Evolutionary conservation across 805 yeast genomes (phyloP).

Genomic region (Yamadazyma philogaea): DNA sequence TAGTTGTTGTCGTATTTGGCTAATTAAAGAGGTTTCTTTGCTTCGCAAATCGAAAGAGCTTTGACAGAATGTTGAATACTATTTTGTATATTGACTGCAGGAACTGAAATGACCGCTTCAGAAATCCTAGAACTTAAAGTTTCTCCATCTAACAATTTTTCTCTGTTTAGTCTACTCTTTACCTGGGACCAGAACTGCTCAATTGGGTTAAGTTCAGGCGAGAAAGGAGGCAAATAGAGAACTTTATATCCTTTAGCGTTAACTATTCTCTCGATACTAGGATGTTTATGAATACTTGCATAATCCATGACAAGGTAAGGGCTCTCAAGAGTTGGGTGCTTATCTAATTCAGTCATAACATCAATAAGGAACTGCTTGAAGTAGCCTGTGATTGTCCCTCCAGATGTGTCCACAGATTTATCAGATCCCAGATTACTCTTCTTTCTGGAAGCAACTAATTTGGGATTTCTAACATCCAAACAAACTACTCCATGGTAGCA

Average conservation of each 20-base stretch:
- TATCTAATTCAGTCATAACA: conserved; percentile 9
- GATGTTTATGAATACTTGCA: conserved; percentile 14
- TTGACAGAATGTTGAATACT: conserved; percentile 5
- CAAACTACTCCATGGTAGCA: conserved; percentile 7
- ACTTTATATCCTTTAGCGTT: conserved; percentile 10
- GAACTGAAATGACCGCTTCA: conserved; percentile 9
- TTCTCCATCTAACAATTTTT: conserved; percentile 6
- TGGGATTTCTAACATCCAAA: conserved; percentile 1
- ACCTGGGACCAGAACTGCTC: conserved; percentile 15
- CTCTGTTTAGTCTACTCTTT: conserved; percentile 9
- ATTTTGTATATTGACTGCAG: conserved; percentile 6
- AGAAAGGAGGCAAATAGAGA: conserved; percentile 14
- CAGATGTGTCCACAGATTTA: background rate
- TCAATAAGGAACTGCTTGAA: conserved; percentile 13
- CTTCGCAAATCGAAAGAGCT: conserved; percentile 1
- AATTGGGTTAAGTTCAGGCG: conserved; percentile 14
- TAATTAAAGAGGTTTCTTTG: background rate
- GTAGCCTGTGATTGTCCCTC: conserved; percentile 11
- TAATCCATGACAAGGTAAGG: conserved; percentile 13
- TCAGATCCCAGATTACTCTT: background rate
- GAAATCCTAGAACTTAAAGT: conserved; percentile 5
- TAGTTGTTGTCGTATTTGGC: background rate
- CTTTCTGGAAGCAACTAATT: background rate
- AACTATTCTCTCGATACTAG: conserved; percentile 11
- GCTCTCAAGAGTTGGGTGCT: background rate